These are phyloP conservation scores for Ceratocystis alfenasii DNA, from an alignment of 2,329 filamentous ascomycete species.

Conservation along the genomic window DNA sequence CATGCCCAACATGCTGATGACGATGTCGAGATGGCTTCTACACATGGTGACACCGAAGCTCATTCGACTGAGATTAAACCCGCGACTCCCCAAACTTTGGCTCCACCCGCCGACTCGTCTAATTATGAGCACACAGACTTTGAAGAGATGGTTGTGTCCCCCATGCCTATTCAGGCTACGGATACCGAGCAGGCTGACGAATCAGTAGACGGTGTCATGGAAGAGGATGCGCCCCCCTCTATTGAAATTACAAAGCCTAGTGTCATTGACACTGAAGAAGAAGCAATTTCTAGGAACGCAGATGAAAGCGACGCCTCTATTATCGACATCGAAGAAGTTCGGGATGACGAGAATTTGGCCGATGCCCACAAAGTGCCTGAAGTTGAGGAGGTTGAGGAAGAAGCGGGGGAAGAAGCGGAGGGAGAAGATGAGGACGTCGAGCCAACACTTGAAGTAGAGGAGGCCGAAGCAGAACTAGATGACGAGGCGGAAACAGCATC, in stretches of 20 bases:
- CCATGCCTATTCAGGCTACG: slow-evolving; percentile 5
- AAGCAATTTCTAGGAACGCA: background rate
- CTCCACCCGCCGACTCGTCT: background rate
- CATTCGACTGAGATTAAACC: background rate
- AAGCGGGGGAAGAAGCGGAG: background rate
- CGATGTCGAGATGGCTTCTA: slow-evolving; percentile 11
- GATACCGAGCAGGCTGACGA: background rate
- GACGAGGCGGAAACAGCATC: slow-evolving; percentile 2
- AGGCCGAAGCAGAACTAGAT: background rate
- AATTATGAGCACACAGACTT: background rate
- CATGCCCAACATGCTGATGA: background rate
- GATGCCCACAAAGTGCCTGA: slow-evolving; percentile 7
- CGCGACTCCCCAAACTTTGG: background rate
- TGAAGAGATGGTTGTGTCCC: slow-evolving; percentile 4
- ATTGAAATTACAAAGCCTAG: background rate
- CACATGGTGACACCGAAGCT: background rate
- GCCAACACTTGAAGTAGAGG: background rate
- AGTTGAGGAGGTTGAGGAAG: slow-evolving; percentile 8
- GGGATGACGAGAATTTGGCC: slow-evolving; percentile 2
- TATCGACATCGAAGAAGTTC: slow-evolving; percentile 12
- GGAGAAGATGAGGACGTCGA: background rate
- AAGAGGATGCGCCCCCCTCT: background rate
- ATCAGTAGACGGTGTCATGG: background rate
- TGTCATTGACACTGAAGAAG: background rate
- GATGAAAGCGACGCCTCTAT: background rate